Percentiles rank a stretch among this genome's conserved stretches.
phyloP scores from a whole-genome alignment of 2,329 filamentous ascomycete genomes.

The Aspergillus spinulosporus region DNA sequence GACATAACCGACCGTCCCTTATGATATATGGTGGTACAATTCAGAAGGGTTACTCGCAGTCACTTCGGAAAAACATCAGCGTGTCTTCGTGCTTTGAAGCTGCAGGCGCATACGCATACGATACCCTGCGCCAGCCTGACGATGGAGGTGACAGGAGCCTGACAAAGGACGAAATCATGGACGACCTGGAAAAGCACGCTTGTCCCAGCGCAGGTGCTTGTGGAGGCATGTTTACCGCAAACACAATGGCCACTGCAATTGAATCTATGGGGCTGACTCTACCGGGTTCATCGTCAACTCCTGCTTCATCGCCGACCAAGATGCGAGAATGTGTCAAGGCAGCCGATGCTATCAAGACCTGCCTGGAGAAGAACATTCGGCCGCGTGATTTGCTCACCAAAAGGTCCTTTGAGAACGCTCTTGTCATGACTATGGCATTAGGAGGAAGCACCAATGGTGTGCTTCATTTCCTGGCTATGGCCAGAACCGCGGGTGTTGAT shows the following conservation, averaged over 20 bases:
- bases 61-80: conserved; percentile 78
- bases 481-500: conserved; percentile 74
- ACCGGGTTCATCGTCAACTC: conserved; percentile 80
- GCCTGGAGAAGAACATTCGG: conserved; percentile 79
- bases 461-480: conserved; percentile 87
- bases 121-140: conserved; percentile 68
- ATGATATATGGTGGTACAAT: conserved; percentile 97
- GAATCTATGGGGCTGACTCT: conserved; percentile 84
- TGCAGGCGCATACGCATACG: conserved; percentile 77
- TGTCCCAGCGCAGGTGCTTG: conserved; percentile 80
- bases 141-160: conserved; percentile 64
- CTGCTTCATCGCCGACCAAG: conserved; percentile 78
- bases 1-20: conserved; percentile 86
- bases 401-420: conserved; percentile 79
- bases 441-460: conserved; percentile 88
- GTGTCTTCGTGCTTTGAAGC: conserved; percentile 88
- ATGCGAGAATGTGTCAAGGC: conserved; percentile 81
- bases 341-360: conserved; percentile 73
- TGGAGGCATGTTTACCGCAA: conserved; percentile 92
- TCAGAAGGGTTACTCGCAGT: conserved; percentile 75
- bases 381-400: conserved; percentile 79
- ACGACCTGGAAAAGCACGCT: conserved; percentile 76
- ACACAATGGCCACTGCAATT: conserved; percentile 89
- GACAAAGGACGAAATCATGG: conserved; percentile 74
- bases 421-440: conserved; percentile 89